Percentiles rank a stretch among this genome's conserved stretches.
Conservation (phyloP, 2,329 filamentous ascomycete species). For the Diaporthe australafricana region DNA sequence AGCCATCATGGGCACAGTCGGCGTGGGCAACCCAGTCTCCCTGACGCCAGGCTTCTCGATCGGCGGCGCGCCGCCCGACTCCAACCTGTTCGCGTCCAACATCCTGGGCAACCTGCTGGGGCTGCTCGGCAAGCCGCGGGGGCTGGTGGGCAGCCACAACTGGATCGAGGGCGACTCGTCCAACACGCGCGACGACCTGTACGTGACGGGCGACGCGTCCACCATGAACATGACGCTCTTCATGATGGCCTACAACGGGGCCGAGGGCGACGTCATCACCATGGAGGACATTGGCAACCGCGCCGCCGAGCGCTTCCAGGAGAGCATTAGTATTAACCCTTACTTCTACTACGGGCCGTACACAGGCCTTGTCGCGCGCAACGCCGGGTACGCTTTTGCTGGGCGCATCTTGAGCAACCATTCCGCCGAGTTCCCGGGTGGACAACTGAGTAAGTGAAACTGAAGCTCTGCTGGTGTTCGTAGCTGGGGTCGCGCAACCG, state of each 20-base stretch:
- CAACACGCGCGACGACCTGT: constrained; percentile 64
- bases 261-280: constrained; percentile 50
- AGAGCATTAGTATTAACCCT: constrained; percentile 62
- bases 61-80: constrained; percentile 43
- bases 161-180: constrained; percentile 66
- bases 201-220: constrained; percentile 60
- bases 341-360: constrained; percentile 66
- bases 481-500: too few relatives aligned
- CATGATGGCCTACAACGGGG: constrained; percentile 57
- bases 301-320: constrained; percentile 56
- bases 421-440: constrained; percentile 46
- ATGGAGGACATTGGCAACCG: constrained; percentile 57
- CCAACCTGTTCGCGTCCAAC: constrained; percentile 48
- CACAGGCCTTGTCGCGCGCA: constrained; percentile 60
- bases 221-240: constrained; percentile 65
- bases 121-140: constrained; percentile 57
- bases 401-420: constrained; percentile 58
- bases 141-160: constrained; percentile 64
- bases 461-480: too few relatives aligned
- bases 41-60: constrained; percentile 58
- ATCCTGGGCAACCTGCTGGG: constrained; percentile 56
- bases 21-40: constrained; percentile 62
- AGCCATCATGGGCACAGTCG: constrained; percentile 59
- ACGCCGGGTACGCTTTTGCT: constrained; percentile 60
- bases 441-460: constrained; percentile 42